Base-by-base conservation (phyloP, 495 filamentous ascomycete genomes). In the Aspergillus sclerotioniger region DNA sequence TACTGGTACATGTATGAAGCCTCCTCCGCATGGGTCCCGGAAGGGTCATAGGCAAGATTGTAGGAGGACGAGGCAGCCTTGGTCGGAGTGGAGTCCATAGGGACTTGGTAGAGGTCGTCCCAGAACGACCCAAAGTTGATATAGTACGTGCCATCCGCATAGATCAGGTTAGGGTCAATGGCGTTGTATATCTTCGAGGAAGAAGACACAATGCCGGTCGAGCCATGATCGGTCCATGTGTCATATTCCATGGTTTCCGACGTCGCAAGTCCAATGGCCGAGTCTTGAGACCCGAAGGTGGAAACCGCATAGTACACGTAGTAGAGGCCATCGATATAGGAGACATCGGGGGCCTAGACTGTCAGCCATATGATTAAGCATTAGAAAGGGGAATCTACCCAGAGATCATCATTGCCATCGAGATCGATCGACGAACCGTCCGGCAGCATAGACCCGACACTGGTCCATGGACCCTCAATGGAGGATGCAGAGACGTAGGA, bases 81-180 rank as follows among this genome's bases (percentile, higher is more conserved):
- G 17, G 67, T 82, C 8, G 78, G 71, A 1, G 71, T 64, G n/a
- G 71, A 61, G 35, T 67, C 77, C 80, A 90, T 80, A 6, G 76
- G 61, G 3, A 83, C 85, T 62, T 89, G 87, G 69, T 83, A 86
- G 49, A 90, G 75, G 60, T 86, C 84, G 7, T 75, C 69, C 88
- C 87, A 92, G 71, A 89, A 92, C 8, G 80, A 84, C 0, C 88
- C 88, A 50, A 88, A 92, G 50, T 76, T 84, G 58, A 91, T 73
- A 56, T 81, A 82, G 48, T 82, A 82, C 0, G 63, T 72, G 6
- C 76, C 76, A 12, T 70, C 73, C 8, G 67, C 68, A 4, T 71
- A 74, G 59, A 90, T 68, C 0, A 90, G 65, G 62, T 88, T 89
- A 0, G 74, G 68, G 63, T 92, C 89, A 59, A 92, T 92, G 16